Conservation (phyloP, 768 basidiomycete genomes). For the Serendipita vermifera region DNA sequence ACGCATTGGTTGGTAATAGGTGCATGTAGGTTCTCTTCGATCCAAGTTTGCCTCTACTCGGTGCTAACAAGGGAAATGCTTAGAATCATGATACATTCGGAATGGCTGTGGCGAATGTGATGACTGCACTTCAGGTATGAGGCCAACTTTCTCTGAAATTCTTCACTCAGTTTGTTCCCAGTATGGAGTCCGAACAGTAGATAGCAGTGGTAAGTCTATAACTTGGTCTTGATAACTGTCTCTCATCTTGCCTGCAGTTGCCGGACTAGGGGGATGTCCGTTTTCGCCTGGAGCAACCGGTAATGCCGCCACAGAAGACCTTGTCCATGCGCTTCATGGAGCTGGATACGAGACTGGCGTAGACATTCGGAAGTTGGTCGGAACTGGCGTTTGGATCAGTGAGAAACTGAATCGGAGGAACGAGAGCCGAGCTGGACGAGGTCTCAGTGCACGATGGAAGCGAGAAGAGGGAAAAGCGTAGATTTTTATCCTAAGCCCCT, state of each 20-base stretch:
- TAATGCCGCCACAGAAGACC: conserved; percentile 87
- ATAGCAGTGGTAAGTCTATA: conserved; percentile 21
- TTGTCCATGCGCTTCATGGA: conserved; percentile 66
- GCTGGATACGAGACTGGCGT: conserved; percentile 45
- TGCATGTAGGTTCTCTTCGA: conserved; percentile 41
- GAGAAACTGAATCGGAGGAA: conserved; percentile 50
- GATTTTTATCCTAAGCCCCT: too few species aligned
- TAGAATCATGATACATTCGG: conserved; percentile 90
- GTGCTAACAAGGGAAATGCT: too few species aligned
- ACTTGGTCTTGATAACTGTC: background rate
- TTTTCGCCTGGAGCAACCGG: conserved; percentile 94
- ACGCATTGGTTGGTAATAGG: too few species aligned
- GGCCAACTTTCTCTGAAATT: conserved; percentile 12
- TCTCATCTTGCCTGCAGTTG: conserved; percentile 47
- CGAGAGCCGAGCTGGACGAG: conserved; percentile 65
- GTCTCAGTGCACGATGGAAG: conserved; percentile 41
- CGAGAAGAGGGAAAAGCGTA: conserved; percentile 24
- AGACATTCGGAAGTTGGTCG: conserved; percentile 55
- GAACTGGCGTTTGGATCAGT: conserved; percentile 76
- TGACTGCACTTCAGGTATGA: conserved; percentile 39
- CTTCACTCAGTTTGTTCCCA: conserved; percentile 21
- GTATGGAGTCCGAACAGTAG: conserved; percentile 69
- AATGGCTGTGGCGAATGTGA: conserved; percentile 63
- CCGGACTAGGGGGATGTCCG: conserved; percentile 88
- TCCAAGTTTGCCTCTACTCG: background rate